Base-by-base conservation (phyloP, 176 grass and related monocot species). In the Avena sativa region DNA sequence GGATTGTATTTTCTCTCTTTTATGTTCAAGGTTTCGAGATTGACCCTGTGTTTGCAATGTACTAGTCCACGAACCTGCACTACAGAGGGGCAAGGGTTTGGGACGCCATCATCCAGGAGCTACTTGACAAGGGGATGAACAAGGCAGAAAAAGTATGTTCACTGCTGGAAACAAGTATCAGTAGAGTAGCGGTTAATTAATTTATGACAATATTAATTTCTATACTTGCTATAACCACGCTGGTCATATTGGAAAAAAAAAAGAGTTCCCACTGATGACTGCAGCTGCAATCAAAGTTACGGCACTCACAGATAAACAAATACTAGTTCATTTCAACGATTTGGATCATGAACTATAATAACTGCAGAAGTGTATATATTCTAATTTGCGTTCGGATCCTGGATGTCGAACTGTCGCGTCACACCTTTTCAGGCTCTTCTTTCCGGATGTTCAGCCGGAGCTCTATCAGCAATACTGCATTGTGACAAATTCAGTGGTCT, bases 381-480 rank as follows among this genome's bases (percentile, higher is more conserved):
- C 38, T 66, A 25, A 28, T 68, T 25, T 87, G 16, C 61, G 70
- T 87, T 73, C 14, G 49, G 48, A 26, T 60, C 40, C 25, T 76
- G 13, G 52, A 73, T 67, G 48, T 65, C 80, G 67, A 80, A 28
- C 10, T n/a, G 20, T 26, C 53, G 26, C 11, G 34, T 62, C 63
- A 55, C 30, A 43, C 11, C 46, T 32, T 91, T 76, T 46, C 83
- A 98, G 96, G 96, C 87, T 61, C 84, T 98, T 91, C 96, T 98
- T 77, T 95, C 93, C 63, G 96, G 96, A 1, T 98, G 93, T 69
- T 98, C 96, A 32, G 96, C 96, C 55, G 96, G 96, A 73, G 96
- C 90, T 84, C 91, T 98, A 70, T 80, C 92, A 74, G 80, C 96
- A 50, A 91, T 98, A 63, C 86, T 98, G 28, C 96, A 98, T 73